phyloP scores from a whole-genome alignment of 2,329 filamentous ascomycete species.

The Emmonsiellopsis sp. region DNA sequence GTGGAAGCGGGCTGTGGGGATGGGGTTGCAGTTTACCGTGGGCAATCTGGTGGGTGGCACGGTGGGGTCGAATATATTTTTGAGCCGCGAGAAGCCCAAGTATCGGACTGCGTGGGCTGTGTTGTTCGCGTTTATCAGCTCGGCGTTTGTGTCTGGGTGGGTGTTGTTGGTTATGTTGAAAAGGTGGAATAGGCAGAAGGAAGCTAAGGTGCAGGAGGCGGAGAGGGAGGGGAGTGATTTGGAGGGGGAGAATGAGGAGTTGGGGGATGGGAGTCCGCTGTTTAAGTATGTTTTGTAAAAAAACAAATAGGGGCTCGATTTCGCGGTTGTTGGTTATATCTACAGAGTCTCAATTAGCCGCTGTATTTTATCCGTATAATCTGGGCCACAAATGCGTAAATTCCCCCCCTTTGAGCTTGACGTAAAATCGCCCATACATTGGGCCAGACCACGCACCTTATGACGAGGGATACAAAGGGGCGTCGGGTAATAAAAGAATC shows the following conservation, averaged over 20 bases:
- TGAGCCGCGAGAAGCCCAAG: conserved; percentile 4
- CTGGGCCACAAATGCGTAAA: too few species aligned
- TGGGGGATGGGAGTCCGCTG: not conserved
- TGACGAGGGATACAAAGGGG: too few species aligned
- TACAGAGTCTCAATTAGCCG: too few species aligned
- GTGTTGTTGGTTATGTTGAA: not conserved
- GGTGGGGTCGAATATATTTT: conserved; percentile 7
- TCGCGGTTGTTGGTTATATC: too few species aligned
- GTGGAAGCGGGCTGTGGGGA: conserved; percentile 42
- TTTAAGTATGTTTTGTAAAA: conserved; percentile 2
- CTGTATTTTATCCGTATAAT: too few species aligned
- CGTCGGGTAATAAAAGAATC: too few species aligned
- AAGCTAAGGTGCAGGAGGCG: not conserved
- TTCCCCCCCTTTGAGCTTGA: too few species aligned
- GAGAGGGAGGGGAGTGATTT: conserved; percentile 2
- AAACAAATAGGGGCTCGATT: not conserved
- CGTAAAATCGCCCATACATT: too few species aligned
- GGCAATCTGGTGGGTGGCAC: conserved; percentile 34
- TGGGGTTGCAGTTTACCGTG: conserved; percentile 50
- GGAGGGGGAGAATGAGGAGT: not conserved
- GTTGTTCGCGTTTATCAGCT: not conserved
- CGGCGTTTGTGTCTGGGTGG: not conserved
- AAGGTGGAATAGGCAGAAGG: conserved; percentile 3
- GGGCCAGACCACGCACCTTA: too few species aligned
- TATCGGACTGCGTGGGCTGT: conserved; percentile 2